These are phyloP conservation scores for Dendrocalamus sinicus DNA, from an alignment of 176 grass and related monocot species.

Conservation along the genomic window DNA sequence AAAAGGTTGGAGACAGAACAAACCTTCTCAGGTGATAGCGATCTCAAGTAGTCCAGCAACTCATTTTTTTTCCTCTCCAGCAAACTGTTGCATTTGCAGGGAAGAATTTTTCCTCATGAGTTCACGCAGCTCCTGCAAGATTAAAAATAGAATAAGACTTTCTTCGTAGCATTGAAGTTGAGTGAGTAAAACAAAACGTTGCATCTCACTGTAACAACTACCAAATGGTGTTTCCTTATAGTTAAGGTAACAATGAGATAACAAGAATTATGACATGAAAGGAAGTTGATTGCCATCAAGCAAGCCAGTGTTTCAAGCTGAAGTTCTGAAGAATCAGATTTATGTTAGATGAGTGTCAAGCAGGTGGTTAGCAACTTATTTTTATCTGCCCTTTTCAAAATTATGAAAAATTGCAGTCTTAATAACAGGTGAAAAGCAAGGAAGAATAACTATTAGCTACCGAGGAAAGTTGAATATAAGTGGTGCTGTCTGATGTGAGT, in stretches of 20 bases:
- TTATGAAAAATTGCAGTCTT: neutral
- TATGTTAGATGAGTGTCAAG: neutral
- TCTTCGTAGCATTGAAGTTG: neutral
- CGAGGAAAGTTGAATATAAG: neutral
- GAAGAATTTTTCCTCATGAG: constrained; percentile 80
- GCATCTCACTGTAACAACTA: neutral
- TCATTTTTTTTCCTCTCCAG: constrained; percentile 87
- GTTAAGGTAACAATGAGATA: neutral
- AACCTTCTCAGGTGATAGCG: constrained; percentile 82
- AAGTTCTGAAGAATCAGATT: constrained; percentile 9
- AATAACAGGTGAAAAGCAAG: neutral
- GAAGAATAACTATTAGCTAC: neutral
- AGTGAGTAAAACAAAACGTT: neutral
- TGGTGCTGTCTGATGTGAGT: neutral
- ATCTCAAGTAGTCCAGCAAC: constrained; percentile 88
- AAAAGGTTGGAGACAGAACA: neutral
- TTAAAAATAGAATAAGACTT: constrained; percentile 34
- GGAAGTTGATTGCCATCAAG: neutral
- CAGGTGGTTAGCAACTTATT: neutral
- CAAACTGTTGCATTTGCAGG: constrained; percentile 85
- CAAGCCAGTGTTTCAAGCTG: neutral
- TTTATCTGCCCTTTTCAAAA: neutral
- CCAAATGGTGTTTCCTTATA: neutral
- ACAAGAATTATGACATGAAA: constrained; percentile 7
- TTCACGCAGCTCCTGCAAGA: constrained; percentile 70